Conservation (phyloP, 1,139 yeast species). For the Kodamaea plutei region DNA sequence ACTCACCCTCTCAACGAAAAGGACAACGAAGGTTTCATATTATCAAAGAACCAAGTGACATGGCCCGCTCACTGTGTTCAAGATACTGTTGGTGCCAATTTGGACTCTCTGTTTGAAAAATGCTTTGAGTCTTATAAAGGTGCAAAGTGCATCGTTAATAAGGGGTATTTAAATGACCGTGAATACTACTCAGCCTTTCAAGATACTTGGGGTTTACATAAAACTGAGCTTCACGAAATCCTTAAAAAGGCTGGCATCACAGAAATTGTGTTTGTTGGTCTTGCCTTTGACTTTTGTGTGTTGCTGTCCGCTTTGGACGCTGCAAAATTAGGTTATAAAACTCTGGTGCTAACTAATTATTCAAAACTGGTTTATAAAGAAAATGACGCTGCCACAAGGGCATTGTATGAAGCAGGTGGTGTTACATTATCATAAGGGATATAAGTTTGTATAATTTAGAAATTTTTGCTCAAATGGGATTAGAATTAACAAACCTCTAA, state of each 20-base stretch:
- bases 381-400: conserved; percentile 24
- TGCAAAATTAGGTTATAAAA: conserved; percentile 54
- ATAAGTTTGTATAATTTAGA: too few relatives aligned
- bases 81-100: conserved; percentile 57
- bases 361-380: conserved; percentile 36
- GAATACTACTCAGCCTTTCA: conserved; percentile 89
- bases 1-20: conserved; percentile 42
- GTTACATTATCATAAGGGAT: too few relatives aligned
- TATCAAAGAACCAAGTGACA: conserved; percentile 39
- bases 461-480: too few relatives aligned
- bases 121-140: conserved; percentile 21
- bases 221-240: conserved; percentile 57
- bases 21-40: conserved; percentile 1
- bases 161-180: conserved; percentile 67
- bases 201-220: conserved; percentile 71
- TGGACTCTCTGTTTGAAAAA: conserved; percentile 44
- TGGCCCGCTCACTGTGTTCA: conserved; percentile 96
- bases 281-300: conserved; percentile 87
- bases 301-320: conserved; percentile 70
- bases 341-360: conserved; percentile 56
- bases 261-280: conserved; percentile 70
- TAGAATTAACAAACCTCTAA: too few relatives aligned
- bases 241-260: conserved; percentile 45
- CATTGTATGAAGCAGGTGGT: conserved; percentile 23
- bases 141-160: conserved; percentile 48